Evolutionary conservation across 208 protist genomes (phyloP), one percentile per base, ranked within the genome.

Genomic region (Acanthamoeba castellanii): DNA sequence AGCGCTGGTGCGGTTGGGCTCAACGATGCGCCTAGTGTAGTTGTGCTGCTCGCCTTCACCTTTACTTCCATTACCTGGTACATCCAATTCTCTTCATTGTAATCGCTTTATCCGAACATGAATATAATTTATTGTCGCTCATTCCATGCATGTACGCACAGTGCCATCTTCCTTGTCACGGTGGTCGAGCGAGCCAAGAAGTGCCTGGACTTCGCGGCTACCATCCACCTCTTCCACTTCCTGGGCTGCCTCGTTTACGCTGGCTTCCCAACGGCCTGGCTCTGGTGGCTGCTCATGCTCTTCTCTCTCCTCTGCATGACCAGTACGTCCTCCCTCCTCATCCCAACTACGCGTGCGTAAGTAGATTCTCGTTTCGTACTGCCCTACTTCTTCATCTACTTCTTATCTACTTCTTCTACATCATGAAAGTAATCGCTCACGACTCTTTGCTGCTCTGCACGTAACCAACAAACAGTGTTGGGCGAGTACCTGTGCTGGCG

Each of bases 141-240:
- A 82, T 42, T 52, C 72, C 14, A 2, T 82, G 45, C 0, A 20
- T 82, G 55, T 9, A 1, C 52, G 34, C 16, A n/a, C 91, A 94
- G 91, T 85, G 91, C 91, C 22, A 50, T 85, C n/a, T 57, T 57
- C 20, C 42, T 94, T 3, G 72, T 94, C 3, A 45, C 34, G 27
- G 91, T 94, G 27, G 91, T 94, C 11, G 91, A 85, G n/a, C 20
- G 72, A n/a, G 91, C 91, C 45, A 94, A 94, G 34, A 94, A 94
- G 74, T 94, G 91, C 78, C 52, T 94, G 45, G 91, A 94, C 50
- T 94, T 94, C 78, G 91, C 70, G 8, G 42, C 34, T 70, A 94
- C 91, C 5, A 47, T 94, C 14, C 45, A 85, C 91, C 81, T 94
- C 42, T 66, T 94, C 52, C 91, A 94, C 27, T 57, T 85, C 27